These are phyloP conservation scores for Crithidia expoeki DNA, from an alignment of 208 protist genomes.

Conservation along the genomic window DNA sequence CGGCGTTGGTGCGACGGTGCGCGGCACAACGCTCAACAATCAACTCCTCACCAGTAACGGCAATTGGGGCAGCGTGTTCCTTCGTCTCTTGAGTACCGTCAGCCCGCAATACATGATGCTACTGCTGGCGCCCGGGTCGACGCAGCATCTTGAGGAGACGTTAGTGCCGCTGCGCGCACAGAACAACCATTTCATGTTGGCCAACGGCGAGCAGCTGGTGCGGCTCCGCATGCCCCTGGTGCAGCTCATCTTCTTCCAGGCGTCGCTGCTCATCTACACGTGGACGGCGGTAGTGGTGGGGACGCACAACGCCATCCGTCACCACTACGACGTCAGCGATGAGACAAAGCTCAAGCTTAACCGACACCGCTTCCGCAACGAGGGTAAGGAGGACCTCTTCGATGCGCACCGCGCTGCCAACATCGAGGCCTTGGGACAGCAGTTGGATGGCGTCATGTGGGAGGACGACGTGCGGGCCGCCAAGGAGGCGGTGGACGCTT, in stretches of 20 bases:
- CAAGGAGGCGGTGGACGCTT: conserved; percentile 82
- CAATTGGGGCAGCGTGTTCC: conserved; percentile 66
- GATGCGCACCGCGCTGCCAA: conserved; percentile 71
- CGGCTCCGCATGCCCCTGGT: conserved; percentile 35
- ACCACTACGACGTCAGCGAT: conserved; percentile 82
- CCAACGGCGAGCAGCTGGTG: conserved; percentile 20
- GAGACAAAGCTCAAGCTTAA: conserved; percentile 73
- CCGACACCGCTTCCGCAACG: conserved; percentile 56
- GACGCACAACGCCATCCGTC: conserved; percentile 68
- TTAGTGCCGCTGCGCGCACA: conserved; percentile 18
- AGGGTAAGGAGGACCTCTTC: conserved; percentile 56
- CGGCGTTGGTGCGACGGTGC: conserved; percentile 58
- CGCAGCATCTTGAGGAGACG: neutral
- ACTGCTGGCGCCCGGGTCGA: neutral
- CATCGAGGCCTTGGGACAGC: conserved; percentile 67
- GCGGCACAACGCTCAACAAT: conserved; percentile 33
- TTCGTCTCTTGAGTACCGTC: conserved; percentile 56
- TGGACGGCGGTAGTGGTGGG: conserved; percentile 59
- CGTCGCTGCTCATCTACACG: conserved; percentile 50
- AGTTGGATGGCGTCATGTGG: conserved; percentile 80
- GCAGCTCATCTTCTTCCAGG: conserved; percentile 49
- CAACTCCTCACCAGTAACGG: conserved; percentile 44
- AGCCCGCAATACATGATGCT: conserved; percentile 51
- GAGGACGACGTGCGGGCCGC: conserved; percentile 75
- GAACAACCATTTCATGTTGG: neutral